Base-by-base conservation (phyloP, 768 basidiomycete species). In the Phanerochaete carnosa region DNA sequence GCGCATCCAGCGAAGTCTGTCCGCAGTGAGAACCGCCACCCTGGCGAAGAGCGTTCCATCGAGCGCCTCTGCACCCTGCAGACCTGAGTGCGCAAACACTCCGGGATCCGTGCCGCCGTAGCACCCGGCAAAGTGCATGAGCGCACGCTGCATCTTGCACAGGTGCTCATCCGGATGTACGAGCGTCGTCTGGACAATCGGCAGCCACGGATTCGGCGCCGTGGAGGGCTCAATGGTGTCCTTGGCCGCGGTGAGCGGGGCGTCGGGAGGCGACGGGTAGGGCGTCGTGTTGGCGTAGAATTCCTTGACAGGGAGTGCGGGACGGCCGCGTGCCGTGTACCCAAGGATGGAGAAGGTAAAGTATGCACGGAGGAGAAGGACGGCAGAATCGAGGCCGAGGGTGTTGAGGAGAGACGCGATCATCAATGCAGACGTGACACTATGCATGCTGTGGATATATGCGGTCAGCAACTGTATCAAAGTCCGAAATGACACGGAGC, bases 31-130 rank as follows among this genome's bases (percentile, higher is more conserved):
- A 58, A 79, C 79, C 3, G 86, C 87, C 0, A 75, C 74, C 45
- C 87, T 75, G 33, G 86, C 64, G 68, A 91, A 91, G 55, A 91
- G 64, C 15, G 81, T 82, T 9, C 88, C 88, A 67, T 90, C 88
- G 13, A 83, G 65, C 15, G 30, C 11, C 54, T 83, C 82, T 4
- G 77, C 78, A n/a, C 81, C 86, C 16, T 76, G 73, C 45, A 87
- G 71, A 26, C 71, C 65, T 45, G 11, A 23, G 55, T 58, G 58
- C 8, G 72, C 66, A 46, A 76, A 80, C 45, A 64, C 60, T 5
- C 76, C 78, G 0, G 69, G 52, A 6, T 64, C 60, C 52, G 80
- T 74, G 33, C 66, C 62, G 6, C 83, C 84, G 50, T 81, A 86
- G 47, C 80, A 29, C 8, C 64, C 59, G 8, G 72, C 77, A 57